A percentile compares a stretch with the other conserved stretches of the same genome.
These are phyloP conservation scores for Ceraceosorus guamensis DNA, from an alignment of 1,284 basidiomycete genomes.

Conservation along the genomic window DNA sequence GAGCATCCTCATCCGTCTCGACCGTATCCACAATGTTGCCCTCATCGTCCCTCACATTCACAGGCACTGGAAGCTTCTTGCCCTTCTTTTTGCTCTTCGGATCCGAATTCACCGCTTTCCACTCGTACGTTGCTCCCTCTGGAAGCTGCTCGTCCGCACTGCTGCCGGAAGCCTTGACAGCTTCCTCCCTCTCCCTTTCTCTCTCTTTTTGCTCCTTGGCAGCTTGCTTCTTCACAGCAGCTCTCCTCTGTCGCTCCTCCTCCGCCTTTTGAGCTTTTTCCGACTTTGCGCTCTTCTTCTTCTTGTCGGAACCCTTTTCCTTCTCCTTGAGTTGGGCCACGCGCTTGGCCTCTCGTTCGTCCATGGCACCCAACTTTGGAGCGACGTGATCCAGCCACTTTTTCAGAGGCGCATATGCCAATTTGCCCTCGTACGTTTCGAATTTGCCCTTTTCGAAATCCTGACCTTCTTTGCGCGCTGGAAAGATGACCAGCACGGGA, in stretches of 20 bases:
- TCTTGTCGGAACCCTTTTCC: slow-evolving; percentile 3
- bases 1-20: slow-evolving; percentile 2
- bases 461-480: slow-evolving; percentile 8
- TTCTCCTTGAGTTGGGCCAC: no score
- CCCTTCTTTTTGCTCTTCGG: not conserved
- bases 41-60: slow-evolving; percentile 1
- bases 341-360: not conserved
- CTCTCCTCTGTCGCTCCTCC: slow-evolving; percentile 9
- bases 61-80: not conserved
- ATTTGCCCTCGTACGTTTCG: slow-evolving; percentile 30
- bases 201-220: not conserved
- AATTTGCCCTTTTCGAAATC: slow-evolving; percentile 17
- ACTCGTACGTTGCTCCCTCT: slow-evolving; percentile 12
- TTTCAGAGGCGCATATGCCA: slow-evolving; percentile 37
- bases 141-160: slow-evolving; percentile 7
- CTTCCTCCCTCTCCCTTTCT: not conserved
- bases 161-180: slow-evolving; percentile 4
- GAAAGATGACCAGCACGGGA: slow-evolving; percentile 33
- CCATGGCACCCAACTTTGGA: slow-evolving; percentile 14
- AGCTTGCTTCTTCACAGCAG: slow-evolving; percentile 3
- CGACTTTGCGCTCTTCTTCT: slow-evolving; percentile 10
- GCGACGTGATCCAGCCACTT: slow-evolving; percentile 34
- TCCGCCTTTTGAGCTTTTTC: not conserved
- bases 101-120: slow-evolving; percentile 3
- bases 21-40: slow-evolving; percentile 1